Evolutionary conservation across 2,329 filamentous ascomycete species (phyloP).

Genomic region (Ophiocordyceps unilateralis): DNA sequence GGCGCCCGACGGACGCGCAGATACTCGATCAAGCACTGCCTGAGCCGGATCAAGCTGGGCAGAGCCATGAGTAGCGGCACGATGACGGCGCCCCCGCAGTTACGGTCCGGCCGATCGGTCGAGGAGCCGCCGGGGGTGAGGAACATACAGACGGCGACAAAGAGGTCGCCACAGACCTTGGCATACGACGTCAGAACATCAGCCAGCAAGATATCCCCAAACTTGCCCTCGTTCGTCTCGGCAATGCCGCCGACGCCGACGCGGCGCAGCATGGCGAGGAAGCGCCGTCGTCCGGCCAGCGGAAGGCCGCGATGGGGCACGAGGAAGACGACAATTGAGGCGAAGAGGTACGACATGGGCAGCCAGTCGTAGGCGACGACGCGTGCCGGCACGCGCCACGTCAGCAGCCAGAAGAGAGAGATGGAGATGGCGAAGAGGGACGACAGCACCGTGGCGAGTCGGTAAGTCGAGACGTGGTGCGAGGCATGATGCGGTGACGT

Average conservation of each 20-base stretch:
- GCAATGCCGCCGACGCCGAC: conserved; percentile 76
- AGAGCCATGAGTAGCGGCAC: conserved; percentile 73
- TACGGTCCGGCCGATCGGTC: conserved; percentile 64
- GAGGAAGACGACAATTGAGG: conserved; percentile 54
- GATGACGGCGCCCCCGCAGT: conserved; percentile 60
- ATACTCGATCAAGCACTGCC: conserved; percentile 87
- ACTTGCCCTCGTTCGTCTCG: conserved; percentile 74
- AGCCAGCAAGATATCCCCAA: conserved; percentile 82
- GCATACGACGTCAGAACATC: conserved; percentile 92
- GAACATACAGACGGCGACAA: conserved; percentile 85
- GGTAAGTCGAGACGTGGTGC: conserved; percentile 72
- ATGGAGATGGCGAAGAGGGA: conserved; percentile 55
- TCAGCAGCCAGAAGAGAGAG: conserved; percentile 67
- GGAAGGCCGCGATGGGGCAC: conserved; percentile 54
- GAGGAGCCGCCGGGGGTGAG: conserved; percentile 53
- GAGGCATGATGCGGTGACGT: conserved; percentile 50
- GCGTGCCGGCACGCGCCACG: conserved; percentile 48
- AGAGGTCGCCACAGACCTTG: conserved; percentile 79
- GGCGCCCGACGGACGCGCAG: conserved; percentile 46
- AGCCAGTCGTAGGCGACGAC: conserved; percentile 71
- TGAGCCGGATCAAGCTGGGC: conserved; percentile 70
- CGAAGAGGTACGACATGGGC: conserved; percentile 65
- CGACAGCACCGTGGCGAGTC: conserved; percentile 63
- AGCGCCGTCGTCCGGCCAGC: conserved; percentile 53
- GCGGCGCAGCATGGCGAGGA: conserved; percentile 59